Percentiles rank a stretch among this genome's conserved stretches.
Evolutionary conservation across 2,329 filamentous ascomycete genomes (phyloP).

Genomic region (Botrytis cinerea): DNA sequence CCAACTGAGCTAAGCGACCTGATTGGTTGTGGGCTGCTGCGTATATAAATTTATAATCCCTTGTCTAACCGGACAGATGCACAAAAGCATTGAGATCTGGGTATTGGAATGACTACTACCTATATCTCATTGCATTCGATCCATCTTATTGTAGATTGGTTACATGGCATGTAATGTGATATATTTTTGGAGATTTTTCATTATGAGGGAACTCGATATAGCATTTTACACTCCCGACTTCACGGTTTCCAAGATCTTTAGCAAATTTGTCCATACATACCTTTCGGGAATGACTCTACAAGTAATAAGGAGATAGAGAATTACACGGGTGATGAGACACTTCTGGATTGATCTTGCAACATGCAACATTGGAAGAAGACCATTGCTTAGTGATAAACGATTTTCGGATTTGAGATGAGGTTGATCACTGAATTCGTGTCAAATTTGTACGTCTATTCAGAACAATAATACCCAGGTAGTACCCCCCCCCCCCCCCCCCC

Average conservation of each 20-base stretch:
- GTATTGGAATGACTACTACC: not conserved
- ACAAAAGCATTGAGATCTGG: not conserved
- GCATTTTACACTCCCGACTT: not conserved
- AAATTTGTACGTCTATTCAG: accelerated
- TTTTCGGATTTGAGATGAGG: not conserved
- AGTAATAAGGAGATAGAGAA: not conserved
- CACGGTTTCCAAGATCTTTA: not conserved
- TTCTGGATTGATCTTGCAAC: not conserved
- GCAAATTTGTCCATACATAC: not conserved
- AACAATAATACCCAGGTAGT: too few species aligned
- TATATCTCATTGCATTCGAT: too few species aligned
- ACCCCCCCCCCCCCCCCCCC: too few species aligned
- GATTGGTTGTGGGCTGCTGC: too few species aligned
- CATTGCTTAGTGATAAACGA: not conserved
- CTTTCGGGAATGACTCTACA: not conserved
- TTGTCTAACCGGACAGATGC: too few species aligned
- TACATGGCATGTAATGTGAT: not conserved
- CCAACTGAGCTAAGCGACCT: too few species aligned
- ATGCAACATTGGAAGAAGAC: not conserved
- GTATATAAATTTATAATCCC: too few species aligned
- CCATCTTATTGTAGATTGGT: not conserved
- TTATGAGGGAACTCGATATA: not conserved
- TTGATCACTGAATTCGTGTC: not conserved
- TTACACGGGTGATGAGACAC: not conserved
- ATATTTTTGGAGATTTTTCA: not conserved